Conservation (phyloP, 2,329 filamentous ascomycete genomes). For the Fusarium falciforme region DNA sequence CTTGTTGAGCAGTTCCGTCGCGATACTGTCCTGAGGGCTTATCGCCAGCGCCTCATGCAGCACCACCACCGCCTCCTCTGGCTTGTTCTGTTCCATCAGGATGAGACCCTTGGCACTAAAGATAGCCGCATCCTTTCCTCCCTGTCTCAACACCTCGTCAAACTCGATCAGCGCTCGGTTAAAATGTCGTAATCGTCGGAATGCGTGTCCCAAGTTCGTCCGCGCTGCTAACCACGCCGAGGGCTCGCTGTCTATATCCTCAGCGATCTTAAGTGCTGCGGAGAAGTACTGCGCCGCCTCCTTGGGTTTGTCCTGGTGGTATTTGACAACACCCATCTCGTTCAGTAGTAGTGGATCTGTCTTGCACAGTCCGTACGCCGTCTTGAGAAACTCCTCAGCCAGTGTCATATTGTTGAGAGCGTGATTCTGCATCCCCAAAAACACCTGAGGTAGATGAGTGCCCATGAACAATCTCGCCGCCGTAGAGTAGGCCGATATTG, state of each 20-base stretch:
- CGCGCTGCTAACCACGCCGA: constrained; percentile 85
- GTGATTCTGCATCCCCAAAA: constrained; percentile 98
- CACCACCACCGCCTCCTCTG: constrained; percentile 81
- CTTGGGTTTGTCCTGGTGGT: constrained; percentile 84
- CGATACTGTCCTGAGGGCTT: constrained; percentile 82
- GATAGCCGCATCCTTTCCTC: constrained; percentile 81
- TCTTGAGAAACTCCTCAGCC: constrained; percentile 93
- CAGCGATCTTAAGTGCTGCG: constrained; percentile 80
- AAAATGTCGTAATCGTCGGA: constrained; percentile 76
- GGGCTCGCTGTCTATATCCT: constrained; percentile 84
- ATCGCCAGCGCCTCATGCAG: constrained; percentile 88
- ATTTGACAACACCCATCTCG: constrained; percentile 95
- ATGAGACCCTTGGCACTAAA: constrained; percentile 88
- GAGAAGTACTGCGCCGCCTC: constrained; percentile 83
- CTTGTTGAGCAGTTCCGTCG: constrained; percentile 80
- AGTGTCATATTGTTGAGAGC: constrained; percentile 94
- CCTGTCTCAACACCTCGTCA: constrained; percentile 85
- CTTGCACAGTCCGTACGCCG: constrained; percentile 84
- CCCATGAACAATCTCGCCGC: constrained; percentile 95
- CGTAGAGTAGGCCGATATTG: constrained; percentile 96
- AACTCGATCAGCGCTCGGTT: constrained; percentile 83
- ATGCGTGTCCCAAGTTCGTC: constrained; percentile 90
- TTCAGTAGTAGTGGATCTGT: constrained; percentile 92
- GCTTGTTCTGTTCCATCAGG: constrained; percentile 79
- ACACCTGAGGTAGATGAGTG: constrained; percentile 94